Percentiles rank a stretch among this genome's conserved stretches.
Evolutionary conservation across 2,329 filamentous ascomycete species (phyloP).

Genomic region (Raffaelea albimanens): DNA sequence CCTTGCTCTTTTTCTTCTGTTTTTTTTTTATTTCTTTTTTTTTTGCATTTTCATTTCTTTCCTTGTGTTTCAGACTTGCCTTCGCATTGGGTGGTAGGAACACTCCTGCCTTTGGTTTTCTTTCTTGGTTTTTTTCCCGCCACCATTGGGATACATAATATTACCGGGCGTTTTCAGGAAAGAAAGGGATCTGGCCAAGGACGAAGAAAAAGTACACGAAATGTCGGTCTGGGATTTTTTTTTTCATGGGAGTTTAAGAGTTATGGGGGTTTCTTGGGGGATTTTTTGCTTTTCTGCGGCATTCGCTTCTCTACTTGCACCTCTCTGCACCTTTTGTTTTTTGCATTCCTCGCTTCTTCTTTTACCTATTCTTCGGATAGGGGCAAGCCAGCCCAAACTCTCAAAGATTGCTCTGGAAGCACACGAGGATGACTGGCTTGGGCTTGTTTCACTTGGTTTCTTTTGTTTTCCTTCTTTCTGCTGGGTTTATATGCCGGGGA

Average conservation of each 20-base stretch:
- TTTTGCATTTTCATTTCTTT: conserved; percentile 2
- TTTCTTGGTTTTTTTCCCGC: conserved; percentile 5
- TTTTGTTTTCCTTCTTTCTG: not conserved
- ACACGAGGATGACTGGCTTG: too few species aligned
- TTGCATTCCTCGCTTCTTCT: not conserved
- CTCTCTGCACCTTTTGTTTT: not conserved
- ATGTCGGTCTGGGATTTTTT: too few species aligned
- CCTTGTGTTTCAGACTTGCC: not conserved
- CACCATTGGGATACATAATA: not conserved
- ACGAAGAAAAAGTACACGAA: not conserved
- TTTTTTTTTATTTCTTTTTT: not conserved
- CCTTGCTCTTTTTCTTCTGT: not conserved
- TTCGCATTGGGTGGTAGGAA: too few species aligned
- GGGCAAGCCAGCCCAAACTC: too few species aligned
- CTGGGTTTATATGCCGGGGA: conserved; percentile 3
- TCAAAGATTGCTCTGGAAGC: too few species aligned
- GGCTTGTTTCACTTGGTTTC: too few species aligned
- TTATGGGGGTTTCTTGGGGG: too few species aligned
- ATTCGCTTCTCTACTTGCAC: not conserved
- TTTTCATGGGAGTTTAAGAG: too few species aligned
- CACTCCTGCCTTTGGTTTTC: conserved; percentile 2
- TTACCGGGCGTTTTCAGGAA: not conserved
- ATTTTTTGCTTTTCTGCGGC: not conserved
- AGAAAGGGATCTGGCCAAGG: not conserved
- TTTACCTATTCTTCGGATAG: not conserved